Conservation (phyloP, 495 filamentous ascomycete genomes). For the Penicillium bialowiezense region DNA sequence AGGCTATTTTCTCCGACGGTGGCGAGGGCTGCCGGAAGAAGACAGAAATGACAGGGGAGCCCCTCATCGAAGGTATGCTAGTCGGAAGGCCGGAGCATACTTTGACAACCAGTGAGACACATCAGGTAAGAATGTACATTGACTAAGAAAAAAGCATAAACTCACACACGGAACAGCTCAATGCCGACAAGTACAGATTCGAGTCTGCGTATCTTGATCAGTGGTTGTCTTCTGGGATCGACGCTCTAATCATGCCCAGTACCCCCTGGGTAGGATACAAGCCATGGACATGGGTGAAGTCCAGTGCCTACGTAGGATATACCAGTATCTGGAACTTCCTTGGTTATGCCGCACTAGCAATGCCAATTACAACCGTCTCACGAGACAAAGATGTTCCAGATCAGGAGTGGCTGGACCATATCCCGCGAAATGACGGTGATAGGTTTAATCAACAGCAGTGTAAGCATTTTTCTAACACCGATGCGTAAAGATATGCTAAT, state of each 20-base stretch:
- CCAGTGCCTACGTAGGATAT: slow-evolving; percentile 59
- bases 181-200: slow-evolving; percentile 32
- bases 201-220: slow-evolving; percentile 37
- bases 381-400: slow-evolving; percentile 21
- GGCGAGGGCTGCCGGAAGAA: slow-evolving; percentile 48
- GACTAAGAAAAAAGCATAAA: no score
- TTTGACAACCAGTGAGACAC: slow-evolving; percentile 25
- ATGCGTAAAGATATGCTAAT: background rate
- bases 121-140: slow-evolving; percentile 22
- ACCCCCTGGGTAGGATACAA: slow-evolving; percentile 51
- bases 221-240: slow-evolving; percentile 57
- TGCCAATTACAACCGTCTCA: slow-evolving; percentile 48
- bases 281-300: slow-evolving; percentile 47
- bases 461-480: slow-evolving; percentile 15
- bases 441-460: slow-evolving; percentile 44
- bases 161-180: slow-evolving; percentile 20
- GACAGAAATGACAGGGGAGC: slow-evolving; percentile 55
- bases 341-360: slow-evolving; percentile 58
- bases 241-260: slow-evolving; percentile 65
- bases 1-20: slow-evolving; percentile 56
- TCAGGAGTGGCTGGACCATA: slow-evolving; percentile 32
- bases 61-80: slow-evolving; percentile 49
- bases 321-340: slow-evolving; percentile 67
- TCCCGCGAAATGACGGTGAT: slow-evolving; percentile 39
- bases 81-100: slow-evolving; percentile 34